Percentiles rank a stretch among this genome's conserved stretches.
These are phyloP conservation scores for Aureoboletus auriporus DNA, from an alignment of 768 basidiomycete genomes.

Conservation along the genomic window DNA sequence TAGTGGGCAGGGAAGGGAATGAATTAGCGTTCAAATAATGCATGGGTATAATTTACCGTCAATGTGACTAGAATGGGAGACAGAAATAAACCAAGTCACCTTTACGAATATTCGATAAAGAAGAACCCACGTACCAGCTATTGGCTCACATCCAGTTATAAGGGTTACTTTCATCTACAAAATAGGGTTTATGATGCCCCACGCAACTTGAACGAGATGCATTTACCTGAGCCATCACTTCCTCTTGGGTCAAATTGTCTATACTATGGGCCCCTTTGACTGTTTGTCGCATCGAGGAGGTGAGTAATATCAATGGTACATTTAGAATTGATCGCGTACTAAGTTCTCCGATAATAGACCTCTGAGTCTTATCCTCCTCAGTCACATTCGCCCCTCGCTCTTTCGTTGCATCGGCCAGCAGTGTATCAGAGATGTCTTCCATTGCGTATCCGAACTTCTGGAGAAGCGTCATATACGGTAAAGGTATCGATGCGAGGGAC, in stretches of 20 bases:
- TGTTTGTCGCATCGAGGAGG: conserved; percentile 3
- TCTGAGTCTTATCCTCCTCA: conserved; percentile 21
- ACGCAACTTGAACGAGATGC: too few species aligned
- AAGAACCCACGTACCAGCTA: conserved; percentile 10
- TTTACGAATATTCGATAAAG: neutral
- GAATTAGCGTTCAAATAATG: too few species aligned
- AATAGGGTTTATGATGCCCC: too few species aligned
- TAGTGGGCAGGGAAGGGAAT: neutral
- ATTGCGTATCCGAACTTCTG: conserved; percentile 31
- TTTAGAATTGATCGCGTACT: conserved; percentile 8
- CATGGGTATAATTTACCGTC: conserved; percentile 2
- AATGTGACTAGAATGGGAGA: conserved; percentile 10
- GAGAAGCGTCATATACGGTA: conserved; percentile 30
- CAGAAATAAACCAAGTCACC: too few species aligned
- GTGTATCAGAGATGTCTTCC: conserved; percentile 35
- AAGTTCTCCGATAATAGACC: conserved; percentile 23
- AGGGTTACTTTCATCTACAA: conserved; percentile 16
- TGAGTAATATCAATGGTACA: neutral
- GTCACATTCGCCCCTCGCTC: conserved; percentile 25
- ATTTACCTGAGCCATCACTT: conserved; percentile 25
- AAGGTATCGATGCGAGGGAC: conserved; percentile 34
- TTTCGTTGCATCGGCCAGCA: conserved; percentile 35
- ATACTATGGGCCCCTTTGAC: conserved; percentile 34
- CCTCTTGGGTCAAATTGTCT: conserved; percentile 24
- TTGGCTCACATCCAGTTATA: conserved; percentile 21